These are phyloP conservation scores for Yamadazyma mexicana DNA, from an alignment of 1,139 yeast genomes.

Conservation along the genomic window DNA sequence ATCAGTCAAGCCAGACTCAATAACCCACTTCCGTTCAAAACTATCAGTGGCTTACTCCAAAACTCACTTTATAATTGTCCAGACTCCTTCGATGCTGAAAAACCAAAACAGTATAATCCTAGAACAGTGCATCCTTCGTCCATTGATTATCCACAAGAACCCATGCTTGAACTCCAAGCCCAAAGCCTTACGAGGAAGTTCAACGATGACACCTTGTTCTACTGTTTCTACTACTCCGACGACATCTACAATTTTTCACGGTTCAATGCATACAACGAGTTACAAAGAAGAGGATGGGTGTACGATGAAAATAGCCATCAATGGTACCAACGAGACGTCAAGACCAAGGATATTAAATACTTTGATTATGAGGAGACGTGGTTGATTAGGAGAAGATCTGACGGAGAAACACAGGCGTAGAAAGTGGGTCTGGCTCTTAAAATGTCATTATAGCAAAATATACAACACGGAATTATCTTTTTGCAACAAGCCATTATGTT, in stretches of 20 bases:
- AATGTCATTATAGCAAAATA: too few relatives aligned
- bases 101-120: constrained; percentile 81
- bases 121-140: constrained; percentile 86
- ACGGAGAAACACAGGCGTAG: neutral
- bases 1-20: constrained; percentile 36
- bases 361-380: constrained; percentile 91
- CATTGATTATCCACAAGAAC: constrained; percentile 89
- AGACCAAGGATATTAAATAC: constrained; percentile 61
- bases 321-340: constrained; percentile 72
- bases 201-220: constrained; percentile 86
- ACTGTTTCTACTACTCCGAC: constrained; percentile 79
- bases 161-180: constrained; percentile 59
- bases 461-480: too few relatives aligned
- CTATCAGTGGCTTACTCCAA: constrained; percentile 63
- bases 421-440: too few relatives aligned
- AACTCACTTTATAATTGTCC: constrained; percentile 86
- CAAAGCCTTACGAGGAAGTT: constrained; percentile 63
- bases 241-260: constrained; percentile 48
- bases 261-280: constrained; percentile 81
- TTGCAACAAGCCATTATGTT: too few relatives aligned
- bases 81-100: constrained; percentile 87
- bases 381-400: constrained; percentile 77
- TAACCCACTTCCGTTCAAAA: constrained; percentile 56
- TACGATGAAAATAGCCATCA: constrained; percentile 75
- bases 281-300: constrained; percentile 82